These are phyloP conservation scores for Globisporangium cylindrosporum DNA, from an alignment of 352 stramenopile species.

Conservation along the genomic window DNA sequence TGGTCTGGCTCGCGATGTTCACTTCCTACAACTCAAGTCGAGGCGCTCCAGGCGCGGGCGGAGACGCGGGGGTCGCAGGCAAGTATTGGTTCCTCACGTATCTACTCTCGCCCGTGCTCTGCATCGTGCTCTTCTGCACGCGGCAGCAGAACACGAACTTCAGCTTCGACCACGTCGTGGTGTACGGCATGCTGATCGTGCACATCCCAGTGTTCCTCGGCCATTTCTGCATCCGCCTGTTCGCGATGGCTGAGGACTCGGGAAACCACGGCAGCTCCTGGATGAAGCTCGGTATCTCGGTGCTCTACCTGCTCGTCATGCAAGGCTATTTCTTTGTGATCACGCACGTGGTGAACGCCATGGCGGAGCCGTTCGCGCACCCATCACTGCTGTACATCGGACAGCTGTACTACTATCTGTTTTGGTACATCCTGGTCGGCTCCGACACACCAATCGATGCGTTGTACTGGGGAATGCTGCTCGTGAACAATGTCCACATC, in stretches of 20 bases:
- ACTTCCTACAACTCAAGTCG: conserved; percentile 55
- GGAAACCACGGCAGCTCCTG: conserved; percentile 37
- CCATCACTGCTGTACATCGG: conserved; percentile 81
- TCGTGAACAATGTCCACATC: conserved; percentile 85
- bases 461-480: conserved; percentile 81
- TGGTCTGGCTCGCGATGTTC: conserved; percentile 73
- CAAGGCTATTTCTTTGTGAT: conserved; percentile 86
- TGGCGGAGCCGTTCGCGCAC: conserved; percentile 79
- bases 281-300: conserved; percentile 73
- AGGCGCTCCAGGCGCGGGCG: background rate
- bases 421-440: conserved; percentile 86
- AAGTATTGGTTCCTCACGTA: conserved; percentile 69
- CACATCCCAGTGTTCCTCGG: conserved; percentile 80
- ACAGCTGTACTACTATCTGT: conserved; percentile 87
- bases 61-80: conserved; percentile 20
- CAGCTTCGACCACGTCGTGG: conserved; percentile 68
- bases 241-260: conserved; percentile 52
- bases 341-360: conserved; percentile 74
- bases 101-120: conserved; percentile 55
- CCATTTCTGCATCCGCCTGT: conserved; percentile 75
- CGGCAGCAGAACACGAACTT: conserved; percentile 33
- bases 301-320: conserved; percentile 78
- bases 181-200: conserved; percentile 73
- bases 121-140: conserved; percentile 52
- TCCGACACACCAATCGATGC: conserved; percentile 77